A percentile compares a stretch with the other conserved stretches of the same genome.
phyloP scores from a whole-genome alignment of 768 basidiomycete species.

The Termitomyces sp. region DNA sequence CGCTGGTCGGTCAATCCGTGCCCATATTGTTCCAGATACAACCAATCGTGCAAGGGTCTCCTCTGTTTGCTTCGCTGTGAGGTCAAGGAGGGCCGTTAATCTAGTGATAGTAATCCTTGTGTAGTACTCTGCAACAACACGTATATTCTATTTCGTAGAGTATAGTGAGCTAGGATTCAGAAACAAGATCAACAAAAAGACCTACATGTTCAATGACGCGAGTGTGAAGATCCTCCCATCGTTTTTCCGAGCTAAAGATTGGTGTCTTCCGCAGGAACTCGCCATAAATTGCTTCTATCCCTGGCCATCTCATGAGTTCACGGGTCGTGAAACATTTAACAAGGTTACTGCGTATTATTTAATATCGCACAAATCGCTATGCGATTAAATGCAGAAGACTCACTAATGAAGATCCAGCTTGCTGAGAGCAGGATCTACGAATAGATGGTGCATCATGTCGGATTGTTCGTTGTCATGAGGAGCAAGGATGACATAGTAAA shows the following conservation, averaged over 20 bases:
- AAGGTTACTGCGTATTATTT: constrained; percentile 63
- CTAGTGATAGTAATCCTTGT: constrained; percentile 86
- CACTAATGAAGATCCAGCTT: constrained; percentile 88
- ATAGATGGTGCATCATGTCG: constrained; percentile 91
- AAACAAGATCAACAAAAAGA: constrained; percentile 12
- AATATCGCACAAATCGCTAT: constrained; percentile 13
- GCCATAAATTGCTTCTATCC: constrained; percentile 87
- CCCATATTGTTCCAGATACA: constrained; percentile 90
- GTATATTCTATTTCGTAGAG: constrained; percentile 81
- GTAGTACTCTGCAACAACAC: constrained; percentile 92
- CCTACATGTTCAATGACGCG: constrained; percentile 95
- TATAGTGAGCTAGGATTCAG: constrained; percentile 5
- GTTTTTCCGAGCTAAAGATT: constrained; percentile 75
- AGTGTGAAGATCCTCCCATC: constrained; percentile 94
- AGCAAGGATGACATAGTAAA: constrained; percentile 91
- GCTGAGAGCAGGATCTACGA: constrained; percentile 70
- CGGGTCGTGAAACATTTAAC: constrained; percentile 92
- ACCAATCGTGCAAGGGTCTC: constrained; percentile 87
- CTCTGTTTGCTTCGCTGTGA: constrained; percentile 80
- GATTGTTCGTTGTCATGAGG: constrained; percentile 97
- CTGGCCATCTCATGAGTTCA: constrained; percentile 97
- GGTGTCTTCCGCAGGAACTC: constrained; percentile 75
- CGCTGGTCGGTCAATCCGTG: constrained; percentile 87
- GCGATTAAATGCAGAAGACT: constrained; percentile 18
- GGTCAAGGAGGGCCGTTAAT: constrained; percentile 84